Conservation (phyloP, 768 basidiomycete species). For the Russula emetica region DNA sequence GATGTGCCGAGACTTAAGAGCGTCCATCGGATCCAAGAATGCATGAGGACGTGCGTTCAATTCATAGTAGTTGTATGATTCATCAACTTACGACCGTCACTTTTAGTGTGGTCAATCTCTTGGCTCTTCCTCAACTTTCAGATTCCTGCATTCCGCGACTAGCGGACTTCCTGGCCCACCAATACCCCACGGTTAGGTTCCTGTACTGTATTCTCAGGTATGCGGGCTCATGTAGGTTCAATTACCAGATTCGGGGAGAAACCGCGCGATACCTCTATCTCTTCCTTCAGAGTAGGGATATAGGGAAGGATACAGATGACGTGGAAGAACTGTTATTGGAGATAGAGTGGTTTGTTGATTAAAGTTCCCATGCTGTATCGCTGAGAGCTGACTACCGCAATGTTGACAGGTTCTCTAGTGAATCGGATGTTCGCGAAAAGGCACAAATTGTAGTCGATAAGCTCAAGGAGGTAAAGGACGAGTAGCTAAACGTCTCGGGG, state of each 20-base stretch:
- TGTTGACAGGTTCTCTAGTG: conserved; percentile 18
- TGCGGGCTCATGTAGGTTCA: conserved; percentile 10
- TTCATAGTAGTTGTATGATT: background rate
- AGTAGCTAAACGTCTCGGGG: background rate
- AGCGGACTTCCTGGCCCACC: conserved; percentile 64
- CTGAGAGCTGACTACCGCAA: background rate
- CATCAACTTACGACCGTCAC: background rate
- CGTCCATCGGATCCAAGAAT: conserved; percentile 71
- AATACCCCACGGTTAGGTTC: conserved; percentile 70
- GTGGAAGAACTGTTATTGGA: conserved; percentile 69
- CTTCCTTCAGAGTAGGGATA: conserved; percentile 64
- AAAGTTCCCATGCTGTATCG: too few species aligned
- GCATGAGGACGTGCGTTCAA: conserved; percentile 73
- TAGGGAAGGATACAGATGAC: conserved; percentile 59
- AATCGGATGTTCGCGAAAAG: conserved; percentile 24
- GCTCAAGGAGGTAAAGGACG: conserved; percentile 6
- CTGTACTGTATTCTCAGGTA: conserved; percentile 22
- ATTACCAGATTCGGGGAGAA: conserved; percentile 64
- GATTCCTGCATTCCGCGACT: conserved; percentile 45
- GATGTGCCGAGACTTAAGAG: conserved; percentile 73
- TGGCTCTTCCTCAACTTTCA: conserved; percentile 49
- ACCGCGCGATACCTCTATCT: conserved; percentile 83
- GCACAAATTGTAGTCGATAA: conserved; percentile 12
- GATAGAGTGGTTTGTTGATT: conserved; percentile 65
- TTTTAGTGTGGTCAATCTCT: conserved; percentile 59